These are phyloP conservation scores for Tetracladium maxilliforme DNA, from an alignment of 2,329 filamentous ascomycete species.

Conservation along the genomic window DNA sequence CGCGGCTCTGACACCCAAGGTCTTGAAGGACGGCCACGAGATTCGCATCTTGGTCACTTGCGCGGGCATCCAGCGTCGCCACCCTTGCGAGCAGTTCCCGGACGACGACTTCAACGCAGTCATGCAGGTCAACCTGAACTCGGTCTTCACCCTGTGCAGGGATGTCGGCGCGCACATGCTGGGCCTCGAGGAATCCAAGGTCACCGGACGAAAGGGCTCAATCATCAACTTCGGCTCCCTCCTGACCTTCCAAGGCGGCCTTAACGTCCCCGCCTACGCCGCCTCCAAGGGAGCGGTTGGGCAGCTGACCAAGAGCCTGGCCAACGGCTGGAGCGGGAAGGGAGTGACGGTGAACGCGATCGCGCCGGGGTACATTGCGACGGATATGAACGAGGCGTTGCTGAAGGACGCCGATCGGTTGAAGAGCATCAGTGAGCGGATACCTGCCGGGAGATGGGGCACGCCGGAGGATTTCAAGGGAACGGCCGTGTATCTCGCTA, in stretches of 20 bases:
- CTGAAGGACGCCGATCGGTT: constrained; percentile 57
- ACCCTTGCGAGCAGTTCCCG: constrained; percentile 63
- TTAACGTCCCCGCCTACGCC: constrained; percentile 76
- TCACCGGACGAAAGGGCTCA: constrained; percentile 41
- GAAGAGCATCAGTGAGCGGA: constrained; percentile 61
- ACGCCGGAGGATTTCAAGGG: constrained; percentile 80
- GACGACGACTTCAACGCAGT: constrained; percentile 66
- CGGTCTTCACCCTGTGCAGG: constrained; percentile 65
- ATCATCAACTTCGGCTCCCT: constrained; percentile 76
- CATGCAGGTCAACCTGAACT: constrained; percentile 73
- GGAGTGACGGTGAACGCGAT: constrained; percentile 80
- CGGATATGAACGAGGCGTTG: constrained; percentile 86
- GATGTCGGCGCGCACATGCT: constrained; percentile 74
- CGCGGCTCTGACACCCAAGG: constrained; percentile 38
- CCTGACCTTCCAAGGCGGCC: constrained; percentile 69
- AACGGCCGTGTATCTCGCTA: constrained; percentile 61
- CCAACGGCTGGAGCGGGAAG: constrained; percentile 72
- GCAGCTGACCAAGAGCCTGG: constrained; percentile 71
- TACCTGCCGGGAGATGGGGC: constrained; percentile 77
- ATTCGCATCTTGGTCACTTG: constrained; percentile 76
- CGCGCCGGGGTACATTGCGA: constrained; percentile 79
- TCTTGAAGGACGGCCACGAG: constrained; percentile 47
- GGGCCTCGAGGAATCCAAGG: constrained; percentile 25
- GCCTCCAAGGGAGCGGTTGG: constrained; percentile 70
- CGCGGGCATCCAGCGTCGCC: constrained; percentile 71